Conservation (phyloP, 2,329 filamentous ascomycete species). For the Mycogone perniciosa region DNA sequence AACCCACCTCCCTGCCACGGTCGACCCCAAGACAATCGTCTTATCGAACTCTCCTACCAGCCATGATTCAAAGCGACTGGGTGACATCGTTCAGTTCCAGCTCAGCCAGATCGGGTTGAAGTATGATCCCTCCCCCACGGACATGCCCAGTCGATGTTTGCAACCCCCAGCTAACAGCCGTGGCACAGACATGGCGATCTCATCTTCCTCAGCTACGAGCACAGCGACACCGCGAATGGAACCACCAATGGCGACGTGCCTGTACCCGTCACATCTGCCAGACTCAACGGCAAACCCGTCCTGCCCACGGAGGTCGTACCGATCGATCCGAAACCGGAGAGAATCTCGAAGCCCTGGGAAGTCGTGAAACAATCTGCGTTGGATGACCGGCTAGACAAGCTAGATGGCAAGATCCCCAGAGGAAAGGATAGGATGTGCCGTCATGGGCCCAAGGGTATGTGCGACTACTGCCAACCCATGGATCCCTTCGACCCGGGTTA, state of each 20-base stretch:
- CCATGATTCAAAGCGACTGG: slow-evolving; percentile 52
- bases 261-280: slow-evolving; percentile 46
- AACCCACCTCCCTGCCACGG: slow-evolving; percentile 52
- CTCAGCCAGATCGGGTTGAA: slow-evolving; percentile 55
- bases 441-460: slow-evolving; percentile 96
- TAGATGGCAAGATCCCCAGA: slow-evolving; percentile 82
- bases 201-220: slow-evolving; percentile 77
- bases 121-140: slow-evolving; percentile 29
- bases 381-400: slow-evolving; percentile 79
- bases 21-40: slow-evolving; percentile 53
- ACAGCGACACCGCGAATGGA: slow-evolving; percentile 38
- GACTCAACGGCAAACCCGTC: slow-evolving; percentile 73
- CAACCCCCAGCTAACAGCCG: slow-evolving; percentile 15
- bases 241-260: slow-evolving; percentile 33
- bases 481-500: slow-evolving; percentile 91
- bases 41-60: slow-evolving; percentile 56
- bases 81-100: slow-evolving; percentile 50
- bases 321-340: slow-evolving; percentile 62
- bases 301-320: slow-evolving; percentile 61
- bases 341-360: slow-evolving; percentile 61
- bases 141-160: slow-evolving; percentile 10
- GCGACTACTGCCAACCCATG: slow-evolving; percentile 95
- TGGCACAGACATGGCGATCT: slow-evolving; percentile 73
- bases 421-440: slow-evolving; percentile 85
- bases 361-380: slow-evolving; percentile 79